phyloP scores from a whole-genome alignment of 2,329 filamentous ascomycete genomes.

The Microsporum canis region DNA sequence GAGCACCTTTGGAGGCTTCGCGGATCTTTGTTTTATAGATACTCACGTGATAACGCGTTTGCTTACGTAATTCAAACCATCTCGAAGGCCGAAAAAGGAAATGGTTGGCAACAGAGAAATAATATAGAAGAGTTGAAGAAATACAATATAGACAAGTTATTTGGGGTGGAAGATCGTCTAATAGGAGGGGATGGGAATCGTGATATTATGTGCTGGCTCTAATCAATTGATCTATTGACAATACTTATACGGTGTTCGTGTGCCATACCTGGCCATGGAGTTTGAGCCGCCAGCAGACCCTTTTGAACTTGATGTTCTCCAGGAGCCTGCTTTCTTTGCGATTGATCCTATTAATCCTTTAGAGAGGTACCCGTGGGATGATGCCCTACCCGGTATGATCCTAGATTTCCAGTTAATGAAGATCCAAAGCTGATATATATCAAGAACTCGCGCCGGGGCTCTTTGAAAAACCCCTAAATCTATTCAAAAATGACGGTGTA shows the following conservation, averaged over 20 bases:
- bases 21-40: not conserved
- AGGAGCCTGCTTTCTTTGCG: constrained; percentile 30
- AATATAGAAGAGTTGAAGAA: not conserved
- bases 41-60: not conserved
- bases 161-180: not conserved
- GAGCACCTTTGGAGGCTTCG: not conserved
- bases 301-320: constrained; percentile 26
- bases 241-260: not conserved
- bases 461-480: constrained; percentile 18
- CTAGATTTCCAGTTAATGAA: not conserved
- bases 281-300: constrained; percentile 8
- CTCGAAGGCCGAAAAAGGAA: not conserved
- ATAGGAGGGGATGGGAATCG: not conserved
- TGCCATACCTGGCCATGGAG: constrained; percentile 13
- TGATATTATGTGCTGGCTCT: not conserved
- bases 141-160: not conserved
- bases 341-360: constrained; percentile 28
- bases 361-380: constrained; percentile 27
- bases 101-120: not conserved
- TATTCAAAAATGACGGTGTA: constrained; percentile 19
- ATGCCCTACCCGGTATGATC: constrained; percentile 24
- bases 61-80: not conserved
- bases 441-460: constrained; percentile 12
- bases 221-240: not conserved
- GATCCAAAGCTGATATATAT: not conserved